phyloP scores from a whole-genome alignment of 2,329 filamentous ascomycete species.

The Fusarium armeniacum region DNA sequence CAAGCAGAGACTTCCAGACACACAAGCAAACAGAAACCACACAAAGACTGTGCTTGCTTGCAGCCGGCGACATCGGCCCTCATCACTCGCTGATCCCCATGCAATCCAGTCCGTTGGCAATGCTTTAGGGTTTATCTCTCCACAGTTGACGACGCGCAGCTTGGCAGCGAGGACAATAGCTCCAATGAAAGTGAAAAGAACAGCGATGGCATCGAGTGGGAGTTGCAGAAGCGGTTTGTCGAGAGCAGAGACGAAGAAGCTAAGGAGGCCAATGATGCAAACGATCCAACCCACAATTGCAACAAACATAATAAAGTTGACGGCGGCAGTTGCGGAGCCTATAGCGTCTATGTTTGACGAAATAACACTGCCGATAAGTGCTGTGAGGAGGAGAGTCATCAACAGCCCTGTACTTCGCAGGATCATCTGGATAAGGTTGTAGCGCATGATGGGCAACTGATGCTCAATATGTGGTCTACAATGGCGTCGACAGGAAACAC shows the following conservation, averaged over 20 bases:
- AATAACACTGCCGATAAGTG: conserved; percentile 71
- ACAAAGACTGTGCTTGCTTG: conserved; percentile 82
- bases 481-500: conserved; percentile 6
- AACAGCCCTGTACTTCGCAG: conserved; percentile 66
- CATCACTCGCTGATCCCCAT: conserved; percentile 70
- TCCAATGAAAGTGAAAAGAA: conserved; percentile 78
- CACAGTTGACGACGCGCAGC: conserved; percentile 77
- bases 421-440: conserved; percentile 60
- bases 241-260: conserved; percentile 67
- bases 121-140: conserved; percentile 58
- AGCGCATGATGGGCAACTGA: conserved; percentile 49
- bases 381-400: conserved; percentile 67
- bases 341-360: conserved; percentile 63
- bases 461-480: conserved; percentile 23
- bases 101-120: conserved; percentile 68
- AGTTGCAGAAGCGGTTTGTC: conserved; percentile 67
- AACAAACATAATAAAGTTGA: conserved; percentile 79
- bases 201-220: conserved; percentile 69
- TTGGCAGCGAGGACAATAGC: conserved; percentile 79
- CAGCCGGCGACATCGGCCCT: conserved; percentile 79
- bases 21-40: conserved; percentile 81
- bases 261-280: conserved; percentile 72
- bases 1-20: conserved; percentile 69
- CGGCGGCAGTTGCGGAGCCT: conserved; percentile 59
- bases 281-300: conserved; percentile 75